Evolutionary conservation across 1,284 basidiomycete species (phyloP).

Genomic region (Mycena sp.): DNA sequence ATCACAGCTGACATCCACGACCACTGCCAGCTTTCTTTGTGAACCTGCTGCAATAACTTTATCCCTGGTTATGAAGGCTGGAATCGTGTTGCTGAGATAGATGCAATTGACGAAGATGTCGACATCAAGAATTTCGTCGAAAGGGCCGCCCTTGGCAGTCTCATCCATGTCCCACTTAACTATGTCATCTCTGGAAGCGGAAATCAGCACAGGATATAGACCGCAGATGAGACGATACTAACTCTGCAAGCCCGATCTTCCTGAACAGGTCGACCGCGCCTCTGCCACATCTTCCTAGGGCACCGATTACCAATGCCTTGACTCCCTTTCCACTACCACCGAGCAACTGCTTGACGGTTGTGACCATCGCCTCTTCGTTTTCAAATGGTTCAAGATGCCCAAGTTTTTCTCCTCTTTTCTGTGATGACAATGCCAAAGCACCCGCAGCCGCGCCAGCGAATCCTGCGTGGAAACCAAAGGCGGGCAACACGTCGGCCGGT

Average conservation of each 20-base stretch:
- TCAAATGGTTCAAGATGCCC: slow-evolving; percentile 81
- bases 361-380: slow-evolving; percentile 87
- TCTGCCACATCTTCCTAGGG: slow-evolving; percentile 95
- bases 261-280: slow-evolving; percentile 96
- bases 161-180: slow-evolving; percentile 98
- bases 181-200: slow-evolving; percentile 82
- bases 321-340: slow-evolving; percentile 80
- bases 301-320: slow-evolving; percentile 95
- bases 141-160: slow-evolving; percentile 97
- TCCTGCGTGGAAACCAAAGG: slow-evolving; percentile 98
- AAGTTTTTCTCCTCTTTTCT: slow-evolving; percentile 68
- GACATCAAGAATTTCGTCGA: slow-evolving; percentile 94
- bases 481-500: slow-evolving; percentile 93
- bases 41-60: slow-evolving; percentile 80
- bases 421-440: slow-evolving; percentile 83
- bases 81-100: slow-evolving; percentile 92
- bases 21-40: slow-evolving; percentile 77
- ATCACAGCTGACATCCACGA: slow-evolving; percentile 99
- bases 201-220: slow-evolving; percentile 14
- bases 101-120: slow-evolving; percentile 99
- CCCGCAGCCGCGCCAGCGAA: slow-evolving; percentile 98
- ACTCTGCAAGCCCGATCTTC: slow-evolving; percentile 95
- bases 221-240: slow-evolving; percentile 40
- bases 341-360: slow-evolving; percentile 73
- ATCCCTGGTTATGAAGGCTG: slow-evolving; percentile 86